These are phyloP conservation scores for Sphagnum contortum DNA, from an alignment of 225 moss, liverwort and hornwort species.

Conservation along the genomic window DNA sequence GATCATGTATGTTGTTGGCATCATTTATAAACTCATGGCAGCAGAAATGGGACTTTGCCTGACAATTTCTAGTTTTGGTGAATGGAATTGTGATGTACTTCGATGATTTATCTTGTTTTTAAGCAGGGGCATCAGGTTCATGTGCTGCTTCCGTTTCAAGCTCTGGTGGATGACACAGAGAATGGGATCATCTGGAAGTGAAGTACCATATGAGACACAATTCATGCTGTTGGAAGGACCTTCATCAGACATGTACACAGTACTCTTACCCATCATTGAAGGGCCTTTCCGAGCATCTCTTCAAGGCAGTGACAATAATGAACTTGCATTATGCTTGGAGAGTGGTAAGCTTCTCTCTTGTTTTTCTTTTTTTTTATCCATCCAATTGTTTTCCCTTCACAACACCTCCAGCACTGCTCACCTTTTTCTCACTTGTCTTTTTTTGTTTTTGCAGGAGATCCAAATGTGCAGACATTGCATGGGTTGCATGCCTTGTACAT, in stretches of 20 bases:
- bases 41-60: too few relatives aligned
- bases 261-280: conserved; percentile 68
- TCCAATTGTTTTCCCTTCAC: neutral
- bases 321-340: conserved; percentile 81
- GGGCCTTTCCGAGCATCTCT: conserved; percentile 79
- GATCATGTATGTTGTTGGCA: too few relatives aligned
- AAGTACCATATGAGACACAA: conserved; percentile 80
- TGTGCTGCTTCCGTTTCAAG: conserved; percentile 98
- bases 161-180: conserved; percentile 99
- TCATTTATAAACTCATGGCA: too few relatives aligned
- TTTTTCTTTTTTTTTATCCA: neutral
- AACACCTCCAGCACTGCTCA: too few relatives aligned
- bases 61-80: too few relatives aligned
- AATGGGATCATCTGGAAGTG: conserved; percentile 66
- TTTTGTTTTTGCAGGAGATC: conserved; percentile 54
- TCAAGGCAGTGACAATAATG: conserved; percentile 59
- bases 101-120: neutral
- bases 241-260: conserved; percentile 42
- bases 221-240: conserved; percentile 70
- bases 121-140: conserved; percentile 56
- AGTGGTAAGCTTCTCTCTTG: conserved; percentile 48
- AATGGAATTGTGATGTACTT: too few relatives aligned
- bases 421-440: neutral
- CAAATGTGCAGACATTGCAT: conserved; percentile 42
- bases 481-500: conserved; percentile 59